Evolutionary conservation across 805 yeast species (phyloP).

Genomic region (Ogataea trehalophila): DNA sequence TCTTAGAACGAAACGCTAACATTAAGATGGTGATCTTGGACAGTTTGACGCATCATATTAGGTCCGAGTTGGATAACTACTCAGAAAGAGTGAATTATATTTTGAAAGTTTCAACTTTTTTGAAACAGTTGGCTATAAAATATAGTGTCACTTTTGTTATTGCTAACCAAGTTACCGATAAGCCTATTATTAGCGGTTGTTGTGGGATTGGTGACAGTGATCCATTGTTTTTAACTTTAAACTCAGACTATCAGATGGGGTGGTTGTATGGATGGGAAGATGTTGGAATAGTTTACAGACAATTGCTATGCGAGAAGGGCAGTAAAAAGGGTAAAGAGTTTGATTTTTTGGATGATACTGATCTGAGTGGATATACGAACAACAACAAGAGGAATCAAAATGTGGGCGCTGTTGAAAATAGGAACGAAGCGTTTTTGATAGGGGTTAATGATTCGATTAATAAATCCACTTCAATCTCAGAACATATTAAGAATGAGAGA

Average conservation of each 20-base stretch:
- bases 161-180: conserved; percentile 78
- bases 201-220: conserved; percentile 7
- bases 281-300: conserved; percentile 27
- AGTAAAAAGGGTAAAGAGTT: conserved; percentile 13
- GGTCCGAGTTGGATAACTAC: conserved; percentile 49
- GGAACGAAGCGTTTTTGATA: conserved; percentile 14
- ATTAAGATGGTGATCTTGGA: conserved; percentile 67
- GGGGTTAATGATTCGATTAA: not conserved
- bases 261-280: conserved; percentile 74
- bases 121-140: conserved; percentile 44
- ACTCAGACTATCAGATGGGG: conserved; percentile 62
- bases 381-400: not conserved
- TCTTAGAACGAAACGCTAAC: conserved; percentile 35
- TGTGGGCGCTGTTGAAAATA: conserved; percentile 10
- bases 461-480: conserved; percentile 16
- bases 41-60: conserved; percentile 76
- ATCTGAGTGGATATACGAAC: conserved; percentile 2
- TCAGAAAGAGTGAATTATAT: conserved; percentile 40
- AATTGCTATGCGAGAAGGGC: conserved; percentile 12
- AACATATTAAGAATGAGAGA: conserved; percentile 22
- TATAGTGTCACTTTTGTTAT: conserved; percentile 58
- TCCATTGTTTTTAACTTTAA: conserved; percentile 33
- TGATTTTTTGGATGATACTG: conserved; percentile 19
- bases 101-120: conserved; percentile 38
- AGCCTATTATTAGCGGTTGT: conserved; percentile 30